Conservation (phyloP, 495 filamentous ascomycete genomes). For the Podospora australis region DNA sequence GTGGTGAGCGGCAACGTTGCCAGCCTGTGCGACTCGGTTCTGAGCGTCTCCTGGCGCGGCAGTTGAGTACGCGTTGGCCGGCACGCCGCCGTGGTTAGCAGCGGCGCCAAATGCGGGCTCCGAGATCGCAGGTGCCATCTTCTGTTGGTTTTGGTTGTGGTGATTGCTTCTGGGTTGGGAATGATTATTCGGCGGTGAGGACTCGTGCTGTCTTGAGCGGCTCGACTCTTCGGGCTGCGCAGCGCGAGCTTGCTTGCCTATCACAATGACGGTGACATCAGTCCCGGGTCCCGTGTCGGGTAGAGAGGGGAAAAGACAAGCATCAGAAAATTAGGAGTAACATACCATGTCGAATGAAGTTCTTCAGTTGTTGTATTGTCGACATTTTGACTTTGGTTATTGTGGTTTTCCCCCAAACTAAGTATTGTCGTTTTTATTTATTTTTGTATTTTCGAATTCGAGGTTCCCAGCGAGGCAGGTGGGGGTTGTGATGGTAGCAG, state of each 20-base stretch:
- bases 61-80: slow-evolving; percentile 48
- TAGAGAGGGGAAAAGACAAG: background rate
- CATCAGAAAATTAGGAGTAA: slow-evolving; percentile 1
- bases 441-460: too few species aligned
- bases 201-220: slow-evolving; percentile 45
- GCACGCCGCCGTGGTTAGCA: slow-evolving; percentile 12
- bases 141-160: too few species aligned
- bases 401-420: slow-evolving; percentile 20
- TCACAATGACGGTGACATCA: slow-evolving; percentile 24
- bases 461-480: too few species aligned
- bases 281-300: slow-evolving; percentile 8
- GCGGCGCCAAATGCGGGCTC: slow-evolving; percentile 20
- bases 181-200: slow-evolving; percentile 51
- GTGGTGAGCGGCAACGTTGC: slow-evolving; percentile 51
- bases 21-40: slow-evolving; percentile 60
- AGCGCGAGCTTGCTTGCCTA: slow-evolving; percentile 77
- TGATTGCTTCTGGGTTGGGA: slow-evolving; percentile 30
- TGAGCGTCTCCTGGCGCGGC: slow-evolving; percentile 52
- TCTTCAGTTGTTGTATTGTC: slow-evolving; percentile 77
- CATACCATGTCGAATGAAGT: slow-evolving; percentile 91
- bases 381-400: slow-evolving; percentile 51
- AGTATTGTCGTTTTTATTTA: background rate
- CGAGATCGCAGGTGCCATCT: slow-evolving; percentile 15
- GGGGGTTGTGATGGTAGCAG: too few species aligned
- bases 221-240: slow-evolving; percentile 52